Conservation (phyloP, 2,329 filamentous ascomycete species). For the Fusarium subglutinans region DNA sequence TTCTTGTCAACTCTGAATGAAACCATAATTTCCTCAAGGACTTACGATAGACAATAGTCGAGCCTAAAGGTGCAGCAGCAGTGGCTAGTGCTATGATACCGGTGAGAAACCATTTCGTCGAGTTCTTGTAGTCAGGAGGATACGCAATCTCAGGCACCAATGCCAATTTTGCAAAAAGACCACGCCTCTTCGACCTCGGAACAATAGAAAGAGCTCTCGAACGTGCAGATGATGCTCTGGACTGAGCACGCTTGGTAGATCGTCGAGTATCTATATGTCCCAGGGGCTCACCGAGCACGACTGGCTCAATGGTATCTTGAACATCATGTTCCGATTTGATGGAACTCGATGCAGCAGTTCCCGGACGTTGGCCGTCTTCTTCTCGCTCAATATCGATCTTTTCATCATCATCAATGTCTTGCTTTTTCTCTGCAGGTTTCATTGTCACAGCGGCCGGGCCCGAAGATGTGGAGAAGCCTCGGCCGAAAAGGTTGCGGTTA, state of each 20-base stretch:
- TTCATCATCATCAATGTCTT: constrained; percentile 12
- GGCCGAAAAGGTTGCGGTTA: constrained; percentile 16
- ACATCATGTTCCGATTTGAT: constrained; percentile 20
- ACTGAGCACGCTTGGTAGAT: constrained; percentile 36
- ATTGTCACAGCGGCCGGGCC: constrained; percentile 30
- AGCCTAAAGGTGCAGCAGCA: constrained; percentile 83
- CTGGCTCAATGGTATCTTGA: constrained; percentile 31
- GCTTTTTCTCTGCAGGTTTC: constrained; percentile 14
- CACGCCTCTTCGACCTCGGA: constrained; percentile 66
- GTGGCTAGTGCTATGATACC: constrained; percentile 79
- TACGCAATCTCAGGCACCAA: constrained; percentile 82
- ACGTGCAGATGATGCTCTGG: constrained; percentile 51
- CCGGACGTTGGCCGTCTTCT: constrained; percentile 13
- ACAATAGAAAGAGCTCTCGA: constrained; percentile 53
- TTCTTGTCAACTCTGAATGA: constrained; percentile 7
- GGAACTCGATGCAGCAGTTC: constrained; percentile 25
- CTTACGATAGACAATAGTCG: constrained; percentile 83
- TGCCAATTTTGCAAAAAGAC: constrained; percentile 75
- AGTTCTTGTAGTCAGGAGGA: constrained; percentile 76
- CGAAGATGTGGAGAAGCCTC: constrained; percentile 33
- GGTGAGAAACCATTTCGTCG: constrained; percentile 87
- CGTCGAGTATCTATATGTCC: constrained; percentile 36
- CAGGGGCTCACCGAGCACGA: constrained; percentile 34
- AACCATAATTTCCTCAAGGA: constrained; percentile 25
- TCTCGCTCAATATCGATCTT: constrained; percentile 27